Percentiles rank a stretch among this genome's conserved stretches.
phyloP scores from a whole-genome alignment of 495 filamentous ascomycete genomes.

The Neurospora sp. region DNA sequence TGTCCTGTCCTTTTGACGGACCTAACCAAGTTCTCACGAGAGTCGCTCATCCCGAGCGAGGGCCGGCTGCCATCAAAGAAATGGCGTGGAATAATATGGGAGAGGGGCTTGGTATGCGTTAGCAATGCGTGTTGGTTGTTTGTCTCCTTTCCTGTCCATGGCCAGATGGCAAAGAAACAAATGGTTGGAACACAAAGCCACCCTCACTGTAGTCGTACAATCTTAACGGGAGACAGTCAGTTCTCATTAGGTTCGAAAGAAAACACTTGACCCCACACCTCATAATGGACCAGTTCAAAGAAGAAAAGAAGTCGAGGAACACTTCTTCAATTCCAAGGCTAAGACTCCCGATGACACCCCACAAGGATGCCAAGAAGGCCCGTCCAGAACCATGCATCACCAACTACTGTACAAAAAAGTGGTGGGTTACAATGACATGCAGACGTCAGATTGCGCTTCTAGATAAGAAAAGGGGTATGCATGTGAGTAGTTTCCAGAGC shows the following conservation, averaged over 20 bases:
- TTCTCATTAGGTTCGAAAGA: neutral
- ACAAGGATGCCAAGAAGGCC: neutral
- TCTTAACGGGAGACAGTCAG: neutral
- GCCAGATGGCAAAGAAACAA: neutral
- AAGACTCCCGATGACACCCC: neutral
- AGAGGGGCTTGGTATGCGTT: neutral
- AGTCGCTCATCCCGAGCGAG: neutral
- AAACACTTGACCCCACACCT: neutral
- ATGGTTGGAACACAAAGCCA: neutral
- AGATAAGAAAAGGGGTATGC: neutral
- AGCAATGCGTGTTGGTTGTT: neutral
- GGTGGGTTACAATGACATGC: neutral
- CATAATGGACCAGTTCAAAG: neutral
- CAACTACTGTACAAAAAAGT: neutral
- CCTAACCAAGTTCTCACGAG: neutral
- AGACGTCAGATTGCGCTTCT: neutral
- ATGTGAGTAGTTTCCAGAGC: neutral
- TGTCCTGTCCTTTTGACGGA: neutral
- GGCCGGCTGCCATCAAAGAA: neutral
- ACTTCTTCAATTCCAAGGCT: neutral
- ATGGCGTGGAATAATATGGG: neutral
- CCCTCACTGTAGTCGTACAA: neutral
- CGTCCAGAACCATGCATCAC: neutral
- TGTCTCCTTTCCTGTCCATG: neutral
- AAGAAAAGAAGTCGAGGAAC: neutral